Conservation (phyloP, 441 rosid species). For the Euphorbia schlechtendalii region DNA sequence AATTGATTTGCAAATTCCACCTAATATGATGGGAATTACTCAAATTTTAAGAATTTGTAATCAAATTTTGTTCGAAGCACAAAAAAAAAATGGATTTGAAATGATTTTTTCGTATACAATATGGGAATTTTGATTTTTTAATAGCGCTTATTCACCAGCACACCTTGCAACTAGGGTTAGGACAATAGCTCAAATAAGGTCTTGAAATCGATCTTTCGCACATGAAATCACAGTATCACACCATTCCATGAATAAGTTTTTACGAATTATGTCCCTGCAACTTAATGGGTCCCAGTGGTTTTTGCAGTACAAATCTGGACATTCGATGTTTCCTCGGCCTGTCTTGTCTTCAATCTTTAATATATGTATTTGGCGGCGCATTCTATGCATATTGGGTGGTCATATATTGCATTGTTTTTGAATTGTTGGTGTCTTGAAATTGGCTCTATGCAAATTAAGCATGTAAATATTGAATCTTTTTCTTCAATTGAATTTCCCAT, state of each 20-base stretch:
- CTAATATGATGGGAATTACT: too few species aligned
- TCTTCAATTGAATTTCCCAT: too few species aligned
- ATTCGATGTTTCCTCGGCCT: slow-evolving; percentile 10
- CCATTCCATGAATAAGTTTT: slow-evolving; percentile 10
- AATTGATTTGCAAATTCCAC: too few species aligned
- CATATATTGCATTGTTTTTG: too few species aligned
- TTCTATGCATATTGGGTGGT: too few species aligned
- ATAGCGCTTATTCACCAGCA: slow-evolving; percentile 14
- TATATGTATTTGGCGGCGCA: background rate
- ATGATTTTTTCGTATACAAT: too few species aligned
- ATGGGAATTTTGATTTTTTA: slow-evolving; percentile 20
- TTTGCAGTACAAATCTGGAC: slow-evolving; percentile 16
- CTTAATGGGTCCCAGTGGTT: slow-evolving; percentile 12
- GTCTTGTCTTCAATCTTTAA: slow-evolving; percentile 11
- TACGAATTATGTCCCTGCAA: slow-evolving; percentile 13
- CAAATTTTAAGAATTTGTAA: too few species aligned
- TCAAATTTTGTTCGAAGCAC: too few species aligned
- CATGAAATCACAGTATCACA: slow-evolving; percentile 22
- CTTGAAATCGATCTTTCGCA: slow-evolving; percentile 12
- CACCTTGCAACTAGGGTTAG: slow-evolving; percentile 21
- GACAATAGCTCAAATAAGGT: slow-evolving; percentile 16
- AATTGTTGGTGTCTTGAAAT: too few species aligned
- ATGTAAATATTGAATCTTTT: too few species aligned
- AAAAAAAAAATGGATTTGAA: too few species aligned
- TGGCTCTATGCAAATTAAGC: too few species aligned